Percentiles rank a stretch among this genome's conserved stretches.
Conservation (phyloP, 106 monocot species). For the Posidonia australis region DNA sequence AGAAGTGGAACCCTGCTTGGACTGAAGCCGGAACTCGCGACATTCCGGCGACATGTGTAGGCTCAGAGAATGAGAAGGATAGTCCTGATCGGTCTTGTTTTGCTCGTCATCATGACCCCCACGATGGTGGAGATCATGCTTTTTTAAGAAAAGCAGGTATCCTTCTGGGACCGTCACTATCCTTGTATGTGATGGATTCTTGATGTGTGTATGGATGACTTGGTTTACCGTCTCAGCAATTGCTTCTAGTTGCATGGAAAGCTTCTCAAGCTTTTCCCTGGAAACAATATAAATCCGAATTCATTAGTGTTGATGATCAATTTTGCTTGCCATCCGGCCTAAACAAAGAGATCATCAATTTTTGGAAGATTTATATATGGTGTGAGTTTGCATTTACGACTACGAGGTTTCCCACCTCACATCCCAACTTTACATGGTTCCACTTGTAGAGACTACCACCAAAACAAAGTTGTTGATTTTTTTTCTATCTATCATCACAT, state of each 20-base stretch:
- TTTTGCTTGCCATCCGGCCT: background rate
- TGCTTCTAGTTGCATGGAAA: background rate
- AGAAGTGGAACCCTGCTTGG: conserved; percentile 9
- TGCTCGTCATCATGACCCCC: background rate
- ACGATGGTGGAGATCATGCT: background rate
- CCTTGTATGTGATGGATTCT: background rate
- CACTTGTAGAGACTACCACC: no score
- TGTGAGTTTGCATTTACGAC: no score
- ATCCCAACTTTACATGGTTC: no score
- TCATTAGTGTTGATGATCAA: background rate
- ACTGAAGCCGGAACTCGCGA: conserved; percentile 28
- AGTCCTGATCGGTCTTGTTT: background rate
- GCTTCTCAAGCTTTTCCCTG: background rate
- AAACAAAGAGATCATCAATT: no score
- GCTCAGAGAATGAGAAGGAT: conserved; percentile 23
- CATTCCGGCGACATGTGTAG: conserved; percentile 33
- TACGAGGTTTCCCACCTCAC: no score
- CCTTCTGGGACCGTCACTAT: background rate
- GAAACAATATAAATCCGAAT: background rate
- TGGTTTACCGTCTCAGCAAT: background rate
- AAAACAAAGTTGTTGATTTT: no score
- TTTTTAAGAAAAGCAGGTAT: background rate
- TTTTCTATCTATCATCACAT: no score
- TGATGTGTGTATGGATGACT: background rate
- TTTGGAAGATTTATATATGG: no score